phyloP scores from a whole-genome alignment of 805 yeast genomes.

The Pichia rugopelliculosa region DNA sequence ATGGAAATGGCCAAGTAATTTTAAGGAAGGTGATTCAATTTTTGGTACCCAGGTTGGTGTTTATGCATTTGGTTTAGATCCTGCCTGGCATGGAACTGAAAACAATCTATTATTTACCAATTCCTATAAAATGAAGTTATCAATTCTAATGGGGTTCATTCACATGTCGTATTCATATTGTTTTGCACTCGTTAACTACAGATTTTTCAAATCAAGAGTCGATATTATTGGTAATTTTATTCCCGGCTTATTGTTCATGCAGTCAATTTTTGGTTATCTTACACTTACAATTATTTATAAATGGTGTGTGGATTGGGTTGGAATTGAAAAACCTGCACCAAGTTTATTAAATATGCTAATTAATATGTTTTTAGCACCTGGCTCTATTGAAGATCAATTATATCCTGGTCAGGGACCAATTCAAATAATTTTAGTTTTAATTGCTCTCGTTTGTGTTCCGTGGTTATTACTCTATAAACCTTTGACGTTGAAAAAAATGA shows the following conservation, averaged over 20 bases:
- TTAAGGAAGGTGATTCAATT: conserved; percentile 43
- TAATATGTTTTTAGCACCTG: conserved; percentile 70
- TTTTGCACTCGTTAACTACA: conserved; percentile 59
- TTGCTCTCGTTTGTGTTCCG: conserved; percentile 68
- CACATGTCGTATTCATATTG: conserved; percentile 69
- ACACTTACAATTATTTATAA: conserved; percentile 61
- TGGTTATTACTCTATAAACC: conserved; percentile 65
- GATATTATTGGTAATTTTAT: conserved; percentile 68
- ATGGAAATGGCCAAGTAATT: conserved; percentile 56
- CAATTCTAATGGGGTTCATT: conserved; percentile 65
- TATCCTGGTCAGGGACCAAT: conserved; percentile 59
- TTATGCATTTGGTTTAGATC: conserved; percentile 60
- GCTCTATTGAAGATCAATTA: conserved; percentile 55
- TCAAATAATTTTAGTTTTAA: conserved; percentile 47
- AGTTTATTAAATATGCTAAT: conserved; percentile 69
- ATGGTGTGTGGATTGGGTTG: conserved; percentile 69
- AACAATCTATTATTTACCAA: conserved; percentile 62
- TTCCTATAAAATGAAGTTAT: conserved; percentile 71
- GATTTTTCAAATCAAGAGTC: conserved; percentile 48
- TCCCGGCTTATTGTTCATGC: conserved; percentile 71
- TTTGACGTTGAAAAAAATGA: conserved; percentile 34
- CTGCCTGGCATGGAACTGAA: conserved; percentile 77
- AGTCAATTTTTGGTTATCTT: conserved; percentile 66
- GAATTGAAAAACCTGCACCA: conserved; percentile 57
- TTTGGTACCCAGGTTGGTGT: conserved; percentile 43